Conservation (phyloP, 1,139 yeast species). For the Pichia sp. region DNA sequence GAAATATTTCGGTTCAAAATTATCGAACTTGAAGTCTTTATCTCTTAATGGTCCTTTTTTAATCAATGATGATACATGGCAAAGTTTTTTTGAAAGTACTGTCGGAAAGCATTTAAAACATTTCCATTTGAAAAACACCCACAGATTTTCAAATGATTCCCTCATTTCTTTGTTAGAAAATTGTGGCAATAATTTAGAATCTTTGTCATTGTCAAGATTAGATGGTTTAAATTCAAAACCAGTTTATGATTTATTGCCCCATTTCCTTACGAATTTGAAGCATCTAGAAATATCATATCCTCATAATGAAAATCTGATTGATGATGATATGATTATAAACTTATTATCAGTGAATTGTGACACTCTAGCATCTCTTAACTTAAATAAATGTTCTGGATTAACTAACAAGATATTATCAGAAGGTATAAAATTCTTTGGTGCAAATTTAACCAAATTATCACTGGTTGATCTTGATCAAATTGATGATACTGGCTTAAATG, state of each 20-base stretch:
- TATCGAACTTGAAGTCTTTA: constrained; percentile 46
- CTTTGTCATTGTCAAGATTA: constrained; percentile 53
- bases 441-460: constrained; percentile 47
- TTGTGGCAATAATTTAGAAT: constrained; percentile 49
- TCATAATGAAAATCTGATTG: constrained; percentile 54
- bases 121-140: constrained; percentile 73
- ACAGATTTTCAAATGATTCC: constrained; percentile 68
- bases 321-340: constrained; percentile 64
- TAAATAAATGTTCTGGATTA: constrained; percentile 68
- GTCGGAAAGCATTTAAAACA: constrained; percentile 42
- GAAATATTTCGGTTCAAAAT: constrained; percentile 52
- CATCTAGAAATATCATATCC: constrained; percentile 68
- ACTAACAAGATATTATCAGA: constrained; percentile 58
- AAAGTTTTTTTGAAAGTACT: constrained; percentile 46
- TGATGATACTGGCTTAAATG: constrained; percentile 57
- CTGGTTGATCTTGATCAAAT: constrained; percentile 51
- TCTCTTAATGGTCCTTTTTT: constrained; percentile 83
- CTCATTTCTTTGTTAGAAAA: constrained; percentile 55
- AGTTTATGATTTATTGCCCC: constrained; percentile 60
- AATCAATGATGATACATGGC: constrained; percentile 72
- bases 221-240: constrained; percentile 61
- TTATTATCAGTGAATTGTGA: constrained; percentile 58
- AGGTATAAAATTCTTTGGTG: constrained; percentile 56
- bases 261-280: constrained; percentile 48
- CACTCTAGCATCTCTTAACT: constrained; percentile 47